Conservation (phyloP, 495 filamentous ascomycete genomes). For the Talaromyces wortmannii region DNA sequence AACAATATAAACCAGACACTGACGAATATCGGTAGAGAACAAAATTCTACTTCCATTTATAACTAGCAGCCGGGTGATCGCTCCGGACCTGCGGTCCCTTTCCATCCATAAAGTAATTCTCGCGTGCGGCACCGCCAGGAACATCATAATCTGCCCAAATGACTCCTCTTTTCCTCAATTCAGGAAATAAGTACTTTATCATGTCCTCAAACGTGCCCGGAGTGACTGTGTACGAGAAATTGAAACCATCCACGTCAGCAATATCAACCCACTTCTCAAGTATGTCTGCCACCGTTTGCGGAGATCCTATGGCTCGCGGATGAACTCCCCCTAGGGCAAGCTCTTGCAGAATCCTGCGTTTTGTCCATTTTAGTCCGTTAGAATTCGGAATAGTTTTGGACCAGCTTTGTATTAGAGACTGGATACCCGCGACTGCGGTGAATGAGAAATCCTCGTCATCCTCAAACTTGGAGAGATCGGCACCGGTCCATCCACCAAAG, state of each 20-base stretch:
- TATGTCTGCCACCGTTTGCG: constrained; percentile 36
- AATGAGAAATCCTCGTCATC: constrained; percentile 5
- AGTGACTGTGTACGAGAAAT: constrained; percentile 44
- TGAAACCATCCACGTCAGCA: constrained; percentile 46
- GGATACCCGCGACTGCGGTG: neutral
- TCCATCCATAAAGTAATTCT: constrained; percentile 22
- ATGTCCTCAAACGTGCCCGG: constrained; percentile 52
- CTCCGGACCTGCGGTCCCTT: neutral
- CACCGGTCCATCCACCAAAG: constrained; percentile 3
- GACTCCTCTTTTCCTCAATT: constrained; percentile 40
- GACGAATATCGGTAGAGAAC: no score
- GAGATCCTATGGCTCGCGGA: constrained; percentile 4
- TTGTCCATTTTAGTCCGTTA: constrained; percentile 8
- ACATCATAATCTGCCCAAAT: constrained; percentile 45
- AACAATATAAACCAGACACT: no score
- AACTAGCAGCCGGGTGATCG: neutral
- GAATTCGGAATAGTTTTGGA: constrained; percentile 5
- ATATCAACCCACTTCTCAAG: constrained; percentile 36
- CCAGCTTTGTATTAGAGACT: constrained; percentile 3
- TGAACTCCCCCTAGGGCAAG: constrained; percentile 3
- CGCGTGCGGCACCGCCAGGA: constrained; percentile 35
- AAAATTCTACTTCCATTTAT: no score
- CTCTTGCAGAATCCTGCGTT: constrained; percentile 1
- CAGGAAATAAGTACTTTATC: constrained; percentile 44
- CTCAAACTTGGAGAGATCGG: constrained; percentile 5